These are phyloP conservation scores for Chaetomium fimeti DNA, from an alignment of 495 filamentous ascomycete species.

Conservation along the genomic window DNA sequence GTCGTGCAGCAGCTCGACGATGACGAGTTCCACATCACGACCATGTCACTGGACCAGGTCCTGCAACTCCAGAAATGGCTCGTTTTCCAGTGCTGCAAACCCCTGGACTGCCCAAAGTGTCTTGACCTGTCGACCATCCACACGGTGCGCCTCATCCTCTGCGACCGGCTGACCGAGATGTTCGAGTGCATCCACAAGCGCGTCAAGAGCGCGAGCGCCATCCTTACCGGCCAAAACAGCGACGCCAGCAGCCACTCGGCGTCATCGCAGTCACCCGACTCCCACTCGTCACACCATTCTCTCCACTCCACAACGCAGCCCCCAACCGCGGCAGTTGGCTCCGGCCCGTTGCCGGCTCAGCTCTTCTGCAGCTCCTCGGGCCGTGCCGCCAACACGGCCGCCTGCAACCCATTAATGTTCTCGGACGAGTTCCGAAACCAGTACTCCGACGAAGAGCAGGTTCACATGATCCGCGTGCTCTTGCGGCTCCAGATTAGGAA, in stretches of 20 bases:
- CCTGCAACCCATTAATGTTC: constrained; percentile 20
- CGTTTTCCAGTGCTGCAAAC: constrained; percentile 21
- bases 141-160: constrained; percentile 20
- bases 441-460: constrained; percentile 23
- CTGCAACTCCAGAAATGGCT: constrained; percentile 22
- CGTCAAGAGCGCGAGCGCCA: constrained; percentile 13
- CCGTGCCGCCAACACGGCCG: constrained; percentile 5
- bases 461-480: constrained; percentile 19
- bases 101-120: constrained; percentile 19
- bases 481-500: constrained; percentile 20
- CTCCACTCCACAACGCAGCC: not conserved
- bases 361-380: constrained; percentile 9
- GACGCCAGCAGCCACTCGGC: constrained; percentile 1
- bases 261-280: not conserved
- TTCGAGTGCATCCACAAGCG: constrained; percentile 20
- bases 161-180: constrained; percentile 23
- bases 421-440: constrained; percentile 17
- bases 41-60: constrained; percentile 19
- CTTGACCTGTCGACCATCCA: constrained; percentile 8
- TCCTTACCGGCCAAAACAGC: constrained; percentile 1
- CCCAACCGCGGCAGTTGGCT: not conserved
- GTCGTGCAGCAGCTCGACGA: constrained; percentile 21
- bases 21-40: constrained; percentile 21
- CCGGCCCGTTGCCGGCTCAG: constrained; percentile 3
- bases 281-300: not conserved